These are phyloP conservation scores for Musa itinerans DNA, from an alignment of 176 grass and related monocot species.

Conservation along the genomic window DNA sequence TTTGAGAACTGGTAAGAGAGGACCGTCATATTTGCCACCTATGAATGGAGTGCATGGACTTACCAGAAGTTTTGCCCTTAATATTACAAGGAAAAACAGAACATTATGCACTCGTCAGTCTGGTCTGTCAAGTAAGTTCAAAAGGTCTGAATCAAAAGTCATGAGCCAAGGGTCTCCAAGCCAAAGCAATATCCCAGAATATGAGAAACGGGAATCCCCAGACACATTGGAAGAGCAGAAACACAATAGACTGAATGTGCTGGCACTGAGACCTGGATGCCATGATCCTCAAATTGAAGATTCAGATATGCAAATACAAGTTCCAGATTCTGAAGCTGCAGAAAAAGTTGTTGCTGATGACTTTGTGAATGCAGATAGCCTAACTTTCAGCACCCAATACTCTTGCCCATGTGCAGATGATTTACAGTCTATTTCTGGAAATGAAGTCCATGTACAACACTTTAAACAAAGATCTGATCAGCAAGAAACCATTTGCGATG, in stretches of 20 bases:
- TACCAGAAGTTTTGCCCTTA: not conserved
- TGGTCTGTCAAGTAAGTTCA: not conserved
- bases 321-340: too few species aligned
- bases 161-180: not conserved
- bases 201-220: not conserved
- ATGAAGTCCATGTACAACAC: not conserved
- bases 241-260: not conserved
- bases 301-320: not conserved
- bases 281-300: slow-evolving; percentile 3
- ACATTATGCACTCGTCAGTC: not conserved
- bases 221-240: not conserved
- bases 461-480: not conserved
- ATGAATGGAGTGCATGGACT: not conserved
- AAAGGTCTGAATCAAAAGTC: not conserved
- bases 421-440: not conserved
- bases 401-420: not conserved
- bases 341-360: not conserved
- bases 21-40: not conserved
- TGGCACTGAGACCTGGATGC: not conserved
- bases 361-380: not conserved
- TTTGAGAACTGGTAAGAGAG: slow-evolving; percentile 6
- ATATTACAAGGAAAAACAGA: not conserved
- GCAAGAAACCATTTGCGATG: not conserved
- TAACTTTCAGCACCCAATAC: not conserved
- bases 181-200: not conserved